Evolutionary conservation across 768 basidiomycete species (phyloP), one percentile per base, ranked within the genome.

Genomic region (Boletus reticuloceps): DNA sequence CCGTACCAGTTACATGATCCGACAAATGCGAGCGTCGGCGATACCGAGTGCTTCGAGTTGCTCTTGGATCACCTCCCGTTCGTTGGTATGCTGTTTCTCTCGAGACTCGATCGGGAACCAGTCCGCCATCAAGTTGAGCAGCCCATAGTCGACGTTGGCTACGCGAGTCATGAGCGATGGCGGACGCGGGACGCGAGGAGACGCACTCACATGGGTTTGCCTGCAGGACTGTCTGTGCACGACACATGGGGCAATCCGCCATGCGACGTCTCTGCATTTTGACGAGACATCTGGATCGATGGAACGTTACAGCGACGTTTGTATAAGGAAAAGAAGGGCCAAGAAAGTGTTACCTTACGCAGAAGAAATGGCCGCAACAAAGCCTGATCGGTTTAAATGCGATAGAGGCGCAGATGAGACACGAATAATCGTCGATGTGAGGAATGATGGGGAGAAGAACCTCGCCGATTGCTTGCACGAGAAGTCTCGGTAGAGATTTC

Each of bases 321-420:
- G 14, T 32, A 20, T 17, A 13, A 25, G n/a, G 17, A 9, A 1
- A 42, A 5, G n/a, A 9, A 1, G 22, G 2, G 12, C 2, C 3
- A 10, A 16, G 19, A 46, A 19, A 11, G 11, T 14, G 16, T 47
- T n/a, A 87, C 70, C 88, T 72, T 5, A 89, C 85, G 55, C 88
- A 89, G 62, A 89, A 89, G 17, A 89, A 74, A 69, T 96, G 94
- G 0, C 86, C 80, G 56, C 94, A 98, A 17, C 71, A 69, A 3
- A 98, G 78, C 11, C 94, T 76, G 48, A 96, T 88, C 0, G 95
- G 95, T 69, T 93, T 94, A 79, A 94, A 98, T 6, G 94, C 95
- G 59, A 98, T 85, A 56, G 81, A 82, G 3, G 86, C 90, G 72
- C 95, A 97, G 54, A 97, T 95, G 38, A 88, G 75, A 62, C 94